Evolutionary conservation across 2,329 filamentous ascomycete genomes (phyloP).

Genomic region (Botrytis aclada): DNA sequence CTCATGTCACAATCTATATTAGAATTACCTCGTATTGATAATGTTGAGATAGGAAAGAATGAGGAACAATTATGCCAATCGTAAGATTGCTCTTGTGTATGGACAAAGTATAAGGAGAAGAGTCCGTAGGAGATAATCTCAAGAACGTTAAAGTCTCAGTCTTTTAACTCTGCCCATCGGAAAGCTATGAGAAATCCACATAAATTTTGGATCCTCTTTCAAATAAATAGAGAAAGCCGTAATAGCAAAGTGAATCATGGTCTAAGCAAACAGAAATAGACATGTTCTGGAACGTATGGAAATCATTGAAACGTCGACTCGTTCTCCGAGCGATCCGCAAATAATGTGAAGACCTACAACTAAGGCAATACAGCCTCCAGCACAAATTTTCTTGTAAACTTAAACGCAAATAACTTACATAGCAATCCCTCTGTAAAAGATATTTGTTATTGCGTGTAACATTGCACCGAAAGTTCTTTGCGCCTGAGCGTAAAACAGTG

Average conservation of each 20-base stretch:
- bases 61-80: neutral
- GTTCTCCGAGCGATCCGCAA: neutral
- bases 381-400: neutral
- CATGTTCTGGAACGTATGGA: neutral
- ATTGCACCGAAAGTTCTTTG: neutral
- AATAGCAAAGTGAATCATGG: neutral
- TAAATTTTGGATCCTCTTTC: neutral
- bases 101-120: neutral
- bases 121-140: neutral
- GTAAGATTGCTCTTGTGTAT: neutral
- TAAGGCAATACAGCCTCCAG: neutral
- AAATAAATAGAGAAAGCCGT: neutral
- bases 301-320: conserved; percentile 4
- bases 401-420: neutral
- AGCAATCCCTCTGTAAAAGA: too few species aligned
- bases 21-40: neutral
- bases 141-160: neutral
- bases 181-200: neutral
- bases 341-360: neutral
- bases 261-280: neutral
- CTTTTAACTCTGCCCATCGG: neutral
- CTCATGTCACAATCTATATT: too few species aligned
- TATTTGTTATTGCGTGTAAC: neutral
- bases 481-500: neutral
- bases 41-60: neutral